Base-by-base conservation (phyloP, 23 red algal genomes). In the Agarophyton chilense region DNA sequence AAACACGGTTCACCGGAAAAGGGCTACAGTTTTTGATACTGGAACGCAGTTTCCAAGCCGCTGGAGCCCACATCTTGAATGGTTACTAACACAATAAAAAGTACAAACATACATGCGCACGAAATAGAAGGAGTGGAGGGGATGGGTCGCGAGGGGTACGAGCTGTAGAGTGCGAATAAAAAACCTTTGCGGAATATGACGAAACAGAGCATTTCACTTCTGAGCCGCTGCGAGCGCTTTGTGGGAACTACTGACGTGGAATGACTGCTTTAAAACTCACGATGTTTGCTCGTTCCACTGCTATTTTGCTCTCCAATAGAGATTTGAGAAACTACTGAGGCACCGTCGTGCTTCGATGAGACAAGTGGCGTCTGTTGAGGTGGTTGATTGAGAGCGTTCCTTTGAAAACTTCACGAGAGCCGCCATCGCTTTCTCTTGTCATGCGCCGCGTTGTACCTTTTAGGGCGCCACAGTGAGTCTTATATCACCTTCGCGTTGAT, bases 391-490 rank as follows among this genome's bases (percentile, higher is more conserved):
- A 29, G 56, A 61, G 56, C 25, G 56, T 25, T 61, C 4, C 29
- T 61, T 31, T 26, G 25, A 61, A 31, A 31, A 29, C 25, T 61
- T 61, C 56, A 11, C 56, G 56, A 61, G 56, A 61, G 56, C 25
- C 56, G 56, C 25, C 56, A 61, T 61, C 22, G 24, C 21, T 31
- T 4, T 31, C 29, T 19, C 56, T 61, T 28, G 24, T 25, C 56
- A 31, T 61, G 56, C 22, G 56, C 22, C 56, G 56, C 56, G 56
- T 61, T 61, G 56, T 61, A 61, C 56, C 56, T 61, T 61, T 61
- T 61, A 7, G 56, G 24, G 19, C 24, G 21, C 56, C n/a, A 29
- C 56, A 29, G 14, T 61, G 56, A 61, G 56, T 61, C 10, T 26
- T 61, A 61, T 29, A 61, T 61, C 56, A 61, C 56, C 56, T 61